Base-by-base conservation (phyloP, 768 basidiomycete genomes). In the Hypholoma fasciculare region DNA sequence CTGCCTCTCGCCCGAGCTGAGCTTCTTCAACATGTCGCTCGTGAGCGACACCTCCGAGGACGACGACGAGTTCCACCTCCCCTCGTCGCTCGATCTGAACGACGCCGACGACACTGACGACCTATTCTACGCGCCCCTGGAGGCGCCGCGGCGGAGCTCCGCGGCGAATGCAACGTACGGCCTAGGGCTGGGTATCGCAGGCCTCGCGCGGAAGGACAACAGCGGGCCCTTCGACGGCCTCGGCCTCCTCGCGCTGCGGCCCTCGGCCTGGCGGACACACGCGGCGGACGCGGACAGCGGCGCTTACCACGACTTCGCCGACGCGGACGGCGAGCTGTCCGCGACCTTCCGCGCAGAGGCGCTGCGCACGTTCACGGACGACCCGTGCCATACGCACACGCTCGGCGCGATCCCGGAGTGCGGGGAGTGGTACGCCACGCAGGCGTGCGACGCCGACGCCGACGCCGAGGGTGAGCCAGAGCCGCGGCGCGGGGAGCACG, bases 301-400 rank as follows among this genome's bases (percentile, higher is more conserved):
- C 23, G 23, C 23, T 1, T 23, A 23, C 3, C 19, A 36, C 7
- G 36, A 20, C 7, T 2, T 26, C 42, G 39, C 60, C 17, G 34
- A 30, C 20, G 40, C 37, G 7, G 40, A 42, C 17, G 47, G 17
- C n/a, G 54, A 44, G 34, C 46, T 70, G 12, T 68, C 65, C 11
- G 53, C 62, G 14, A 65, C 57, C 7, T 65, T 70, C 44, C 57
- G 63, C 8, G 58, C 66, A 16, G 67, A 68, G 57, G 58, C 65
- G 7, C 51, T 65, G 3, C 37, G 59, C n/a, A 67, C 64, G 0
- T 63, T 68, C 54, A 56, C 50, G 1, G 63, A 66, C 1, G 69
- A 70, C 40, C 62, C 65, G 1, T 65, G 66, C 36, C 66, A 65
- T 20, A 54, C 47, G 7, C 58, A 62, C 39, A 48, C 57, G 6